These are phyloP conservation scores for Pseudogymnoascus sp. DNA, from an alignment of 2,329 filamentous ascomycete genomes.

Conservation along the genomic window DNA sequence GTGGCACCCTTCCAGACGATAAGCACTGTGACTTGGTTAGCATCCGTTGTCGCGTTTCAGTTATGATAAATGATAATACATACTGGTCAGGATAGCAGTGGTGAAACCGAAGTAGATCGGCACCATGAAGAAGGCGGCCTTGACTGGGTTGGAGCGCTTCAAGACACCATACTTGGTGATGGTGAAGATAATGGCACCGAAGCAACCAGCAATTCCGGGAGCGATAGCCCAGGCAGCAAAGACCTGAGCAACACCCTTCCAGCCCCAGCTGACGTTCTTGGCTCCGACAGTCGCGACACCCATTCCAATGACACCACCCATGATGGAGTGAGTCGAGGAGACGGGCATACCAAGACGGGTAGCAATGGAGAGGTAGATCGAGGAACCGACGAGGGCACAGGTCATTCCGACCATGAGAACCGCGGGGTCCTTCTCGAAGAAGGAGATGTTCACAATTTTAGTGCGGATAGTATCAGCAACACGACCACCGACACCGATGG, in stretches of 20 bases:
- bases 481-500: conserved; percentile 49
- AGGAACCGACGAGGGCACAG: conserved; percentile 46
- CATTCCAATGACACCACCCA: conserved; percentile 52
- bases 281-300: conserved; percentile 48
- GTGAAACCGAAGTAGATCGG: conserved; percentile 38
- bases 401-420: conserved; percentile 53
- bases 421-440: conserved; percentile 41
- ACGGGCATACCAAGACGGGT: conserved; percentile 50
- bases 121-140: conserved; percentile 33
- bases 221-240: conserved; percentile 56
- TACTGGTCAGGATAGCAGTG: conserved; percentile 33
- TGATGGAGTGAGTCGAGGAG: conserved; percentile 54
- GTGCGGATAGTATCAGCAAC: conserved; percentile 56
- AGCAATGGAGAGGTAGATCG: conserved; percentile 48
- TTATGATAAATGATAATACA: conserved; percentile 13
- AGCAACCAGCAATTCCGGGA: conserved; percentile 45
- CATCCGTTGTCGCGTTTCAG: background rate
- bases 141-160: conserved; percentile 34
- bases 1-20: conserved; percentile 37
- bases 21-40: conserved; percentile 21
- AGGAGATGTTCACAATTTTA: conserved; percentile 44
- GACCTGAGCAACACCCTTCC: conserved; percentile 50
- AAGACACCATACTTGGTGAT: conserved; percentile 38
- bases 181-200: conserved; percentile 41
- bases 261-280: conserved; percentile 47